Evolutionary conservation across 2,329 filamentous ascomycete genomes (phyloP).

Genomic region (Metarhizium brunneum): DNA sequence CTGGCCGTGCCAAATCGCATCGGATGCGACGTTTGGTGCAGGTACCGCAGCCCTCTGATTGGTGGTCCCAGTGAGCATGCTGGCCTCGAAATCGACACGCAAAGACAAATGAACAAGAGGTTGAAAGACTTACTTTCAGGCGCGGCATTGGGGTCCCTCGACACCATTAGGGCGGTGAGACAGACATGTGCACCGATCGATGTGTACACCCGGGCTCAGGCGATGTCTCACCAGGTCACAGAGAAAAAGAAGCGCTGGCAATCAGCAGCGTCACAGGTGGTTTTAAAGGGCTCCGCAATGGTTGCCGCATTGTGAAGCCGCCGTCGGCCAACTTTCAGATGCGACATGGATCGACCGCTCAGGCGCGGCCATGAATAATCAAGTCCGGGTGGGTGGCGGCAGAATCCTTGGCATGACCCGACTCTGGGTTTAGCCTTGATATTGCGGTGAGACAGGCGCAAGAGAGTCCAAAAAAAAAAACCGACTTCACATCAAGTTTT

Average conservation of each 20-base stretch:
- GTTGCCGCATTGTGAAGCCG: too few relatives aligned
- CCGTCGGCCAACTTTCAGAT: too few relatives aligned
- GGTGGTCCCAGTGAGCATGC: background rate
- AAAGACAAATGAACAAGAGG: background rate
- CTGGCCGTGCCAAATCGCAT: slow-evolving; percentile 16
- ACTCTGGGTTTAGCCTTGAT: too few relatives aligned
- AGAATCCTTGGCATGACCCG: too few relatives aligned
- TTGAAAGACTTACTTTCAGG: background rate
- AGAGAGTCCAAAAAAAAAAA: too few relatives aligned
- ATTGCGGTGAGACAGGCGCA: too few relatives aligned
- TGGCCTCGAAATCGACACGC: background rate
- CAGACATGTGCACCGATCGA: background rate
- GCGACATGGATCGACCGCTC: too few relatives aligned
- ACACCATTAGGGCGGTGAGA: background rate
- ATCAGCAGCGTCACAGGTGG: too few relatives aligned
- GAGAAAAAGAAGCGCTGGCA: background rate
- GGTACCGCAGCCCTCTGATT: slow-evolving; percentile 14
- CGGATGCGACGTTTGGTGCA: slow-evolving; percentile 20
- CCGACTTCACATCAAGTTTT: too few relatives aligned
- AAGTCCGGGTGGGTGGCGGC: too few relatives aligned
- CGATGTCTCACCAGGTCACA: background rate
- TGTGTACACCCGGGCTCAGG: background rate
- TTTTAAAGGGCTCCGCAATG: too few relatives aligned
- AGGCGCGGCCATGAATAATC: too few relatives aligned
- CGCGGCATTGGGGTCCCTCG: background rate